phyloP scores from a whole-genome alignment of 768 basidiomycete species.

The Amanita brunnescens region DNA sequence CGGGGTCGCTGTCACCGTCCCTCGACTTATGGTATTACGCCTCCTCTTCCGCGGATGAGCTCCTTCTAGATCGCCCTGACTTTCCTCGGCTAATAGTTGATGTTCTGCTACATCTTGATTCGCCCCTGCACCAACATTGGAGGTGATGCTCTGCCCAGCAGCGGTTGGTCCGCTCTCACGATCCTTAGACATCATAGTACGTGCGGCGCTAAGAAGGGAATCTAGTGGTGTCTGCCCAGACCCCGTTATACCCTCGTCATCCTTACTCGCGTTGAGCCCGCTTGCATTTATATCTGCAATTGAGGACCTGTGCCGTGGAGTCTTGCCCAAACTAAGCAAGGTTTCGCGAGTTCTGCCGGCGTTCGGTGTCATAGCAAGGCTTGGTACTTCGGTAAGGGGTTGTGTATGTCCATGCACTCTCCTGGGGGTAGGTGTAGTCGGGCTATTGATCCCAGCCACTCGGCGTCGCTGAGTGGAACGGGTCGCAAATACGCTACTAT shows the following conservation, averaged over 20 bases:
- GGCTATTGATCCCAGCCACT: not conserved
- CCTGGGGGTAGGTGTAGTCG: constrained; percentile 1
- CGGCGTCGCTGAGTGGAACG: not conserved
- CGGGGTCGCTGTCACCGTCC: not conserved
- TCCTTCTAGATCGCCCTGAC: not conserved
- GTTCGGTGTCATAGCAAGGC: not conserved
- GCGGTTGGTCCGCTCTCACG: constrained; percentile 15
- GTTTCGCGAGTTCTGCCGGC: not conserved
- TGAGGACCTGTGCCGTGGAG: not conserved
- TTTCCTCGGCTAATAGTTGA: not conserved
- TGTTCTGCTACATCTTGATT: not conserved
- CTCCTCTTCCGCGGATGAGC: not conserved
- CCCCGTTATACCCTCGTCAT: not conserved
- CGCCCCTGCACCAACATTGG: constrained; percentile 10
- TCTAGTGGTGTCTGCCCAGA: constrained; percentile 38
- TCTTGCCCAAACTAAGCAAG: not conserved
- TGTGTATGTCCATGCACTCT: not conserved
- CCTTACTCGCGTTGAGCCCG: constrained; percentile 5
- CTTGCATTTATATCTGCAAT: not conserved
- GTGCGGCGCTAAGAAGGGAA: constrained; percentile 52
- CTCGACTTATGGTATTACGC: not conserved
- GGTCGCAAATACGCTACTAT: not conserved
- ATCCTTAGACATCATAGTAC: constrained; percentile 40
- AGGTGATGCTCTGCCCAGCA: constrained; percentile 10
- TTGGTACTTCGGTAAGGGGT: not conserved